A percentile compares a stretch with the other conserved stretches of the same genome.
Conservation (phyloP, 148 eudicot genomes). For the Nyssa sinensis region DNA sequence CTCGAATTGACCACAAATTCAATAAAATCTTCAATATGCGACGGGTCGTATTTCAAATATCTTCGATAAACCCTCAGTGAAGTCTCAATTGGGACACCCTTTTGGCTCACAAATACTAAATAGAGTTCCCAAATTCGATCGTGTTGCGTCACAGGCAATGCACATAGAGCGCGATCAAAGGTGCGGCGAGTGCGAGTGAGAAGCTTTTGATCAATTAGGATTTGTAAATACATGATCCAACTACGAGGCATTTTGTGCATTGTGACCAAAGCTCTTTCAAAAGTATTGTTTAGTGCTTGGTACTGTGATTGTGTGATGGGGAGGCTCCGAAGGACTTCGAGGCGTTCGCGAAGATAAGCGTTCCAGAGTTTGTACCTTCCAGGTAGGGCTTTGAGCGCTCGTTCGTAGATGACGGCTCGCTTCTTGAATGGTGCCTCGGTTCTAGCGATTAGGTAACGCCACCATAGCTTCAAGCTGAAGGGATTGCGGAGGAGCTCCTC, state of each 20-base stretch:
- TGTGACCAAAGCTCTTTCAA: constrained; percentile 79
- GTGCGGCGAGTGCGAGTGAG: constrained; percentile 58
- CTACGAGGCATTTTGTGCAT: constrained; percentile 98
- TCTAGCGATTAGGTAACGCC: constrained; percentile 79
- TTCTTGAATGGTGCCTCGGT: constrained; percentile 60
- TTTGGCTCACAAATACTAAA: constrained; percentile 73
- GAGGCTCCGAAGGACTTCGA: constrained; percentile 60
- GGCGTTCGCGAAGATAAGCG: constrained; percentile 86
- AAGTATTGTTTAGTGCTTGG: constrained; percentile 76
- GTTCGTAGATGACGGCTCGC: constrained; percentile 68
- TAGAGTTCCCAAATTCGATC: constrained; percentile 83
- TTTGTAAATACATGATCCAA: constrained; percentile 82
- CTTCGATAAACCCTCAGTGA: constrained; percentile 89
- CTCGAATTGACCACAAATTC: constrained; percentile 72
- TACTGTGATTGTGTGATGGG: constrained; percentile 59
- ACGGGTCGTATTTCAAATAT: constrained; percentile 88
- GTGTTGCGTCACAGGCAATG: constrained; percentile 91
- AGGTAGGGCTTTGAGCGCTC: constrained; percentile 78
- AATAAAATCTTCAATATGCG: constrained; percentile 82
- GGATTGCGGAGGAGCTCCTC: constrained; percentile 85
- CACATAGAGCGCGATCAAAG: constrained; percentile 82
- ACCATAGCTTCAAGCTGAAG: constrained; percentile 79
- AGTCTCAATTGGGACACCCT: constrained; percentile 88
- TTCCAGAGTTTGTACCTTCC: constrained; percentile 95
- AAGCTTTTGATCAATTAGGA: constrained; percentile 58